Percentiles rank a stretch among this genome's conserved stretches.
These are phyloP conservation scores for Typha latifolia DNA, from an alignment of 176 grass and related monocot species.

Conservation along the genomic window DNA sequence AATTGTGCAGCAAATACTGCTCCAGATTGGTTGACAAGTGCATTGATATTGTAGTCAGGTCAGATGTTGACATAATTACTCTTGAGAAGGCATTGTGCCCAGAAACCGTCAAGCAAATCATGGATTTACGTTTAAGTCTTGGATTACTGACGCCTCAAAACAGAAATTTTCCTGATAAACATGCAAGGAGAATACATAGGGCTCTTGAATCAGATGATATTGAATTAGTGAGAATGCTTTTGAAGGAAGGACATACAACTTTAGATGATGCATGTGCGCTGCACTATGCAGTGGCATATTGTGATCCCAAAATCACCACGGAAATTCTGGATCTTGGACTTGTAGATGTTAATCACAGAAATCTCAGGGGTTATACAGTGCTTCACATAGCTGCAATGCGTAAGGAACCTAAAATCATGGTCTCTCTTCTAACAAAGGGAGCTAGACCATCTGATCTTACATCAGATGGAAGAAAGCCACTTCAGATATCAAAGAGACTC, in stretches of 20 bases:
- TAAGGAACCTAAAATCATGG: constrained; percentile 84
- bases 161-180: constrained; percentile 44
- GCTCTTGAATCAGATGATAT: constrained; percentile 84
- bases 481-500: constrained; percentile 70
- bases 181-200: constrained; percentile 59
- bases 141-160: constrained; percentile 36
- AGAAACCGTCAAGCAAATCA: constrained; percentile 53
- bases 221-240: constrained; percentile 77
- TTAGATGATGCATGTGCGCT: constrained; percentile 81
- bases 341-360: constrained; percentile 79
- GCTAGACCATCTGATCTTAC: constrained; percentile 60
- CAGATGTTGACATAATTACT: constrained; percentile 58
- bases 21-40: constrained; percentile 43
- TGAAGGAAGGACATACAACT: constrained; percentile 72
- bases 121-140: constrained; percentile 34
- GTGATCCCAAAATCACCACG: constrained; percentile 76
- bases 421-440: constrained; percentile 88
- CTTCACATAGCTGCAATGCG: constrained; percentile 71
- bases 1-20: constrained; percentile 61
- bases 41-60: constrained; percentile 52
- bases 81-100: constrained; percentile 59
- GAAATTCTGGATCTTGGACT: constrained; percentile 77
- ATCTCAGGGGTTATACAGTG: constrained; percentile 75
- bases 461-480: constrained; percentile 66
- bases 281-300: constrained; percentile 88